phyloP scores from a whole-genome alignment of 2,329 filamentous ascomycete species.

The Falciphora oryzae region DNA sequence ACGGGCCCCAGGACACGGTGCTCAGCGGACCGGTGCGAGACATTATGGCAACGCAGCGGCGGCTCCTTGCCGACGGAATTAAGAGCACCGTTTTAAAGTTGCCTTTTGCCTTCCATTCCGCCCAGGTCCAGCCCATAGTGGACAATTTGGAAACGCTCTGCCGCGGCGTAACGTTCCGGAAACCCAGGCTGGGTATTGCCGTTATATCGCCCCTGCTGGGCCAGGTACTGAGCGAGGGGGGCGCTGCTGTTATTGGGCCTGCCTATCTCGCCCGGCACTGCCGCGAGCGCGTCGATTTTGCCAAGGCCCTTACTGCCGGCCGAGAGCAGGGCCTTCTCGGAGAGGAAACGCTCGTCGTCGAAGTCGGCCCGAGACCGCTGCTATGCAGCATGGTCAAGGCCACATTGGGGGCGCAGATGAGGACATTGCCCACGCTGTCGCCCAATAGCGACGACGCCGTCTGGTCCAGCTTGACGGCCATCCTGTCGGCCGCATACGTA shows the following conservation, averaged over 20 bases:
- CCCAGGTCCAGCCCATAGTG: constrained; percentile 33
- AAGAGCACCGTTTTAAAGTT: constrained; percentile 30
- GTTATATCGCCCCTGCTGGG: constrained; percentile 51
- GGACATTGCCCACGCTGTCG: constrained; percentile 34
- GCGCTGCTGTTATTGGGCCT: background rate
- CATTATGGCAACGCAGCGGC: background rate
- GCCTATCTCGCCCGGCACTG: background rate
- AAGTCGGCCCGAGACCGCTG: too few species aligned
- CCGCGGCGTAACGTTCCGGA: constrained; percentile 29
- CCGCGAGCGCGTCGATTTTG: constrained; percentile 5
- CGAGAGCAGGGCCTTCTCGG: background rate
- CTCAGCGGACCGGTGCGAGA: constrained; percentile 23
- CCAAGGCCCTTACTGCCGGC: constrained; percentile 2
- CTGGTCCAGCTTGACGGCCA: constrained; percentile 49
- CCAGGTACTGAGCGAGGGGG: constrained; percentile 22
- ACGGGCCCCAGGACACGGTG: constrained; percentile 57
- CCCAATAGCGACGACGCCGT: constrained; percentile 49
- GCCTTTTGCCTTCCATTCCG: constrained; percentile 31
- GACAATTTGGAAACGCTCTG: constrained; percentile 41
- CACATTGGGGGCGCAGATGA: too few species aligned
- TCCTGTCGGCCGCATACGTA: constrained; percentile 41
- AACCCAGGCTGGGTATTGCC: constrained; percentile 38
- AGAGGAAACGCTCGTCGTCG: constrained; percentile 21
- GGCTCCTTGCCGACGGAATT: constrained; percentile 13
- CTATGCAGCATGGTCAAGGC: too few species aligned